A percentile compares a stretch with the other conserved stretches of the same genome.
phyloP scores from a whole-genome alignment of 345 rosid genomes.

The Leavenworthia alabamica region DNA sequence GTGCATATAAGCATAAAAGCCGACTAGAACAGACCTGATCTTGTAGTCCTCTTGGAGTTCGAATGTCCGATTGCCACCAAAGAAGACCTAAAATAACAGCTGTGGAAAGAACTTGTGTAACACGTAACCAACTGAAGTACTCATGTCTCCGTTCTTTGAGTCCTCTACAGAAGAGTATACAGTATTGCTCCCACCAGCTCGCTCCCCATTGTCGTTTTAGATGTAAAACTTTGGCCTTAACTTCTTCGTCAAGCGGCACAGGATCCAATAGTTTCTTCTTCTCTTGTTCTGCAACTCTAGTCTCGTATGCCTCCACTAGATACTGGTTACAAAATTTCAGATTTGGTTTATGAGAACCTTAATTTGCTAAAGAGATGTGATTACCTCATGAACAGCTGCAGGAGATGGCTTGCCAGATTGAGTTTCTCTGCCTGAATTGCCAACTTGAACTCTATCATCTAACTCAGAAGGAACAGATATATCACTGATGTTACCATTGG shows the following conservation, averaged over 20 bases:
- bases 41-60: constrained; percentile 50
- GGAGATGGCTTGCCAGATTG: constrained; percentile 70
- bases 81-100: constrained; percentile 80
- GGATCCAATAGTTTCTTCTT: constrained; percentile 70
- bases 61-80: constrained; percentile 87
- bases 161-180: constrained; percentile 72
- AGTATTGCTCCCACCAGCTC: constrained; percentile 79
- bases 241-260: constrained; percentile 63
- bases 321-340: constrained; percentile 51
- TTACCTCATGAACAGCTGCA: constrained; percentile 66
- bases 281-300: constrained; percentile 59
- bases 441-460: constrained; percentile 81
- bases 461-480: constrained; percentile 85
- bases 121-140: constrained; percentile 93
- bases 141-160: constrained; percentile 84
- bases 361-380: neutral
- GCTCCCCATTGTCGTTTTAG: constrained; percentile 84
- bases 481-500: constrained; percentile 81
- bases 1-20: too few species aligned
- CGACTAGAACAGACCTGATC: constrained; percentile 63
- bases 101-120: constrained; percentile 88
- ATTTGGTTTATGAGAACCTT: neutral
- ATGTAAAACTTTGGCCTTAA: constrained; percentile 46
- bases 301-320: constrained; percentile 85
- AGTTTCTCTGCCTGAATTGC: constrained; percentile 40